Conservation (phyloP, 129 eudicot genomes). For the Lactuca sativa region DNA sequence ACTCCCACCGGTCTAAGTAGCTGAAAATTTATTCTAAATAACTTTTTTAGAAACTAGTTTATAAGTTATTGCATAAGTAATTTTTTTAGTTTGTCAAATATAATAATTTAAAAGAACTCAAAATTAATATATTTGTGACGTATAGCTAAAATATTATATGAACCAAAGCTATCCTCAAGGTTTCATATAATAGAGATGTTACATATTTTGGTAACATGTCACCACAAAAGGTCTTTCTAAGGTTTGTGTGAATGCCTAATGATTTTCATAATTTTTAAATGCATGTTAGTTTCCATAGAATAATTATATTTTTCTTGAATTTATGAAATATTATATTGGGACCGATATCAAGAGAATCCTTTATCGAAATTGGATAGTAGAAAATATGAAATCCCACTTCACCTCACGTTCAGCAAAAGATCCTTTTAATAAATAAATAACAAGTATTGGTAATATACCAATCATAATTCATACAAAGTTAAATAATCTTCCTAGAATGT, state of each 20-base stretch:
- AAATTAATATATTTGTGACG: too few relatives aligned
- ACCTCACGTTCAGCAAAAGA: conserved; percentile 20
- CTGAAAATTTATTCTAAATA: too few relatives aligned
- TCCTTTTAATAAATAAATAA: conserved; percentile 9
- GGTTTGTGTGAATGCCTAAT: neutral
- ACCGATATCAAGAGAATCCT: conserved; percentile 18
- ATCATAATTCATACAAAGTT: neutral
- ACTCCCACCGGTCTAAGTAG: too few relatives aligned
- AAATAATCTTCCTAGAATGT: neutral
- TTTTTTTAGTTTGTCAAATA: too few relatives aligned
- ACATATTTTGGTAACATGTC: neutral
- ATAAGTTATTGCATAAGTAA: too few relatives aligned
- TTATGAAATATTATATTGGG: conserved; percentile 15
- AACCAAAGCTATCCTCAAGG: neutral
- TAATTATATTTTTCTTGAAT: neutral
- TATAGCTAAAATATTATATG: too few relatives aligned
- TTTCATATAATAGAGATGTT: too few relatives aligned
- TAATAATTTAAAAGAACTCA: too few relatives aligned
- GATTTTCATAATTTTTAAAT: too few relatives aligned
- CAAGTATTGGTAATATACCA: conserved; percentile 6
- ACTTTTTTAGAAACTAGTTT: too few relatives aligned
- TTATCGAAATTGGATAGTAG: conserved; percentile 4
- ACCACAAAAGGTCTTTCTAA: neutral
- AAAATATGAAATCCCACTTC: conserved; percentile 26
- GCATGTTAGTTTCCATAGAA: neutral